Percentiles rank a stretch among this genome's conserved stretches.
Evolutionary conservation across 768 basidiomycete genomes (phyloP).

Genomic region (Pleurotus djamor): DNA sequence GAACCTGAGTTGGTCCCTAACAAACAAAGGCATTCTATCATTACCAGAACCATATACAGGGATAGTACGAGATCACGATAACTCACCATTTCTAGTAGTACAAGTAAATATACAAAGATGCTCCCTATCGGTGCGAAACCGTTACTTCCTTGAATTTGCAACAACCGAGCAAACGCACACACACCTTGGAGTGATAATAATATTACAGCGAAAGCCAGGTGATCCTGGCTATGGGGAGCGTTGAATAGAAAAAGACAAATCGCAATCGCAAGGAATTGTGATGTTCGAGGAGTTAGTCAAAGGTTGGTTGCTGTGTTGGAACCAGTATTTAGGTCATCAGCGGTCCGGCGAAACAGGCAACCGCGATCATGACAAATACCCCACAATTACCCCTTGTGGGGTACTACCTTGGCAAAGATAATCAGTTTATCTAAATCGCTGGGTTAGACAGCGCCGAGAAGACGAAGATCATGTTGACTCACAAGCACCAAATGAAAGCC

Average conservation of each 20-base stretch:
- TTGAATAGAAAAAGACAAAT: background rate
- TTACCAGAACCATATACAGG: background rate
- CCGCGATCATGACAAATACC: conserved; percentile 8
- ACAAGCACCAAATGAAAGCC: too few species aligned
- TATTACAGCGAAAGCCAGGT: background rate
- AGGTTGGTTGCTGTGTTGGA: background rate
- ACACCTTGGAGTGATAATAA: background rate
- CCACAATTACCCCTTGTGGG: conserved; percentile 9
- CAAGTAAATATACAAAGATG: background rate
- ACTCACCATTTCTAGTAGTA: conserved; percentile 1
- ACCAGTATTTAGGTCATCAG: background rate
- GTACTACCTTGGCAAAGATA: conserved; percentile 3
- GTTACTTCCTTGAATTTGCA: background rate
- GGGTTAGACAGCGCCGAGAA: background rate
- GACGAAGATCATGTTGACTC: background rate
- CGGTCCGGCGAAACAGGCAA: background rate
- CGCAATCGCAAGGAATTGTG: background rate
- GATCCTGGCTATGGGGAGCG: too few species aligned
- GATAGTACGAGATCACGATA: background rate
- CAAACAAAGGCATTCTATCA: background rate
- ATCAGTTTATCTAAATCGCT: conserved; percentile 4
- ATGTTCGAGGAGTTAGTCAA: background rate
- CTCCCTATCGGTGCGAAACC: background rate
- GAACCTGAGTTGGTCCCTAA: conserved; percentile 28
- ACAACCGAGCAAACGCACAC: background rate